Base-by-base conservation (phyloP, 108 stramenopile genomes). In the Conticribra guillardii region DNA sequence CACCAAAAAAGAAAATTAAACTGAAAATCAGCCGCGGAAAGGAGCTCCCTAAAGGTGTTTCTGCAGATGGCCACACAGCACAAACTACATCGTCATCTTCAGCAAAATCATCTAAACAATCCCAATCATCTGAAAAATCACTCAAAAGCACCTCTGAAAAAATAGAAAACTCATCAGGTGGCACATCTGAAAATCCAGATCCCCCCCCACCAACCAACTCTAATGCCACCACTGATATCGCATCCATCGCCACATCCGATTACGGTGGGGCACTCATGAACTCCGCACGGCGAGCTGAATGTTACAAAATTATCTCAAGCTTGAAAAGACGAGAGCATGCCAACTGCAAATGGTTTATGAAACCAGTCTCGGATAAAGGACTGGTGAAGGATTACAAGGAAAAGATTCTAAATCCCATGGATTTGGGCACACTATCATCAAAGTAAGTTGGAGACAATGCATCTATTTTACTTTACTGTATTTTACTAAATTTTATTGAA, bases 331-430 rank as follows among this genome's bases (percentile, higher is more conserved):
- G 90, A 29, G 75, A 90, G 37, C 30, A 61, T 8, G 47, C 74
- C 24, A 77, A 81, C 37, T 75, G 83, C 27, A 67, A 49, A 8
- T 87, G 74, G 80, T 94, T 94, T 64, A 48, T 86, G 24, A 80
- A 90, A 28, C 93, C 90, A 14, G 85, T 94, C 17, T 70, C 71
- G 23, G 93, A 94, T 71, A 79, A 87, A 32, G 76, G 64, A 22
- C 73, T 94, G 30, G 73, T 94, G 9, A 83, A 86, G 34, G 89
- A 92, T 62, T 94, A 94, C 63, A 80, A 67, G 57, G 84, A 82
- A 31, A 94, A 90, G 64, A 90, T 94, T 66, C 45, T 60, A 44
- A 51, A 82, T 71, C 93, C 93, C 11, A 88, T 90, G 82, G 90
- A 92, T 67, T 54, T 94, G 69, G 80, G 80, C 16, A 84, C 85